Evolutionary conservation across 2,329 filamentous ascomycete genomes (phyloP).

Genomic region (Sporothrix phasma): DNA sequence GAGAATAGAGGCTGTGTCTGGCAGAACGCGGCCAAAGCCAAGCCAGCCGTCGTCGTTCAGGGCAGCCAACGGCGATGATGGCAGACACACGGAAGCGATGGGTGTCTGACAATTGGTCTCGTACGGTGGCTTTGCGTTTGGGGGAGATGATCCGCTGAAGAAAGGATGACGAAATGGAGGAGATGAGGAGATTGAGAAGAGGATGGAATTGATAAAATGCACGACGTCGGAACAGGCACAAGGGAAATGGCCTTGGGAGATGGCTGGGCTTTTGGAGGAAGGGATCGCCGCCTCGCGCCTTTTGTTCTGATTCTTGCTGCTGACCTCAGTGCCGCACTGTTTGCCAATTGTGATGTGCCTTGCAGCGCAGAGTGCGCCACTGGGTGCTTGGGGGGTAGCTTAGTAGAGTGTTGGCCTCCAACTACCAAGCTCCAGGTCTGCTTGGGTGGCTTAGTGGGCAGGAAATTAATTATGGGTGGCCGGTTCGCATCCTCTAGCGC

Average conservation of each 20-base stretch:
- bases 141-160: background rate
- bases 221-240: background rate
- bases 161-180: background rate
- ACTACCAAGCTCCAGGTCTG: background rate
- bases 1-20: background rate
- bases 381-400: background rate
- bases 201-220: background rate
- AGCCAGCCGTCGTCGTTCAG: background rate
- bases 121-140: background rate
- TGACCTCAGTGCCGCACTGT: background rate
- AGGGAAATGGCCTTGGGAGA: background rate
- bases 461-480: slow-evolving; percentile 1
- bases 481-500: background rate
- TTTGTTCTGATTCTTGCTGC: background rate
- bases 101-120: background rate
- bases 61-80: background rate
- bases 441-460: background rate
- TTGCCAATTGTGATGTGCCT: background rate
- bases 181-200: background rate
- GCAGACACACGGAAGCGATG: background rate
- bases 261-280: background rate
- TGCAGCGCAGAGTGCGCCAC: background rate
- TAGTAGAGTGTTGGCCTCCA: background rate
- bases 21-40: background rate
- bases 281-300: background rate